phyloP scores from a whole-genome alignment of 345 rosid genomes.

The Brassica cretica region DNA sequence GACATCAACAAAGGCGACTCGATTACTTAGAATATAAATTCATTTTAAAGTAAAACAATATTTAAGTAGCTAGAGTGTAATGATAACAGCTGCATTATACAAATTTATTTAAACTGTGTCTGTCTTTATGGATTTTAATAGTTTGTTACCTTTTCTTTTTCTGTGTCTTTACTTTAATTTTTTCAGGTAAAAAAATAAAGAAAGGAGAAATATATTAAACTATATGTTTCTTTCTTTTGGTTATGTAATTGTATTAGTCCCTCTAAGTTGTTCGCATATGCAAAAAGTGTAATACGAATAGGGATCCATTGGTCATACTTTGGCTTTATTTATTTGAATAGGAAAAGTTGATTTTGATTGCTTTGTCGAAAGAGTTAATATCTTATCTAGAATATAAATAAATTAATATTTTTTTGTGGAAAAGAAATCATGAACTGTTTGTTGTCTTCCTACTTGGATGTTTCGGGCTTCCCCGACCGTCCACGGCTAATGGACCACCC shows the following conservation, averaged over 20 bases:
- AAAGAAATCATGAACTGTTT: conserved; percentile 29
- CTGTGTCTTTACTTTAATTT: conserved; percentile 23
- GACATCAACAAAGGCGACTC: conserved; percentile 3
- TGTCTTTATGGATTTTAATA: conserved; percentile 36
- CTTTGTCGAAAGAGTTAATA: conserved; percentile 37
- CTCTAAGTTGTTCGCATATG: conserved; percentile 41
- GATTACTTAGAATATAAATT: neutral
- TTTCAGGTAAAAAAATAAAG: conserved; percentile 27
- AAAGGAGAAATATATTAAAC: conserved; percentile 20
- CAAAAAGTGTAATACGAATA: conserved; percentile 37
- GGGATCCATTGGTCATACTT: conserved; percentile 33
- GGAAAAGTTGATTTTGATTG: conserved; percentile 37
- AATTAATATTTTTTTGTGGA: conserved; percentile 16
- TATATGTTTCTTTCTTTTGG: conserved; percentile 10
- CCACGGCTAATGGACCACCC: too few relatives aligned
- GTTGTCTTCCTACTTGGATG: conserved; percentile 35
- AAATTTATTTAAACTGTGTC: conserved; percentile 31
- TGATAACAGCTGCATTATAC: conserved; percentile 41
- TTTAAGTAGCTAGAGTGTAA: conserved; percentile 26
- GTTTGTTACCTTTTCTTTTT: conserved; percentile 31
- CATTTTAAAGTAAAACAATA: conserved; percentile 13
- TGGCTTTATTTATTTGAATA: neutral
- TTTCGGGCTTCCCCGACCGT: neutral
- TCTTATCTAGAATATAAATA: conserved; percentile 29
- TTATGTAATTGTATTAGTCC: conserved; percentile 17